Evolutionary conservation across 2,329 filamentous ascomycete species (phyloP).

Genomic region (Phyllosticta capitalensis): DNA sequence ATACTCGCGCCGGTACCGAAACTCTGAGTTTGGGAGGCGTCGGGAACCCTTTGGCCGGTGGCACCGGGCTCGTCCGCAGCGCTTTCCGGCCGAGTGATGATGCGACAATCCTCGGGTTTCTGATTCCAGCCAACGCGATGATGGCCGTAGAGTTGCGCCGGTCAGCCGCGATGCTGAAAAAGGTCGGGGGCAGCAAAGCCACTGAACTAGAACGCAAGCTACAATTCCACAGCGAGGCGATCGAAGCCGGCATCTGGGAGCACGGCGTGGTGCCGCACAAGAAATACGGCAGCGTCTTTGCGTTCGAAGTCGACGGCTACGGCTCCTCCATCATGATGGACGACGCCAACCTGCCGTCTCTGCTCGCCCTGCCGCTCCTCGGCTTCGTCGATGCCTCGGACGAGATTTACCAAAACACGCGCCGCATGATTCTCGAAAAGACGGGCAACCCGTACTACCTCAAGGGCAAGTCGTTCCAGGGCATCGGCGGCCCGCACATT

Average conservation of each 20-base stretch:
- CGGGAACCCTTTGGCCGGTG: slow-evolving; percentile 82
- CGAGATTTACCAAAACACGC: slow-evolving; percentile 74
- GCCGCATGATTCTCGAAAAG: slow-evolving; percentile 68
- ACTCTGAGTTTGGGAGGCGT: slow-evolving; percentile 73
- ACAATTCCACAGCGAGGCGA: slow-evolving; percentile 50
- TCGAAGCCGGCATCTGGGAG: slow-evolving; percentile 71
- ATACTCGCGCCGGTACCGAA: slow-evolving; percentile 76
- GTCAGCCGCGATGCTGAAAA: slow-evolving; percentile 58
- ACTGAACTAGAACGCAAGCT: slow-evolving; percentile 36
- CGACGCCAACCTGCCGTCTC: slow-evolving; percentile 76
- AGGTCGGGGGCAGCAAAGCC: slow-evolving; percentile 43
- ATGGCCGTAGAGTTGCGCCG: slow-evolving; percentile 82
- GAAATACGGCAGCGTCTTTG: slow-evolving; percentile 69
- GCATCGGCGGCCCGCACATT: slow-evolving; percentile 79
- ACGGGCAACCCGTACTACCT: slow-evolving; percentile 83
- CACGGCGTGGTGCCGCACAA: slow-evolving; percentile 72
- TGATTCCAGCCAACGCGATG: slow-evolving; percentile 93
- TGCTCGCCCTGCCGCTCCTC: slow-evolving; percentile 68
- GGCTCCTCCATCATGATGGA: slow-evolving; percentile 79
- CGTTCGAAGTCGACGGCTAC: slow-evolving; percentile 82
- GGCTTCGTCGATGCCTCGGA: slow-evolving; percentile 61
- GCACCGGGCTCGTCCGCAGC: slow-evolving; percentile 77
- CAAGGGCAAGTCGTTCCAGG: slow-evolving; percentile 63
- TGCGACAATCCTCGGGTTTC: slow-evolving; percentile 85
- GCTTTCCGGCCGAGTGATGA: slow-evolving; percentile 95